Base-by-base conservation (phyloP, 345 rosid species). In the Erucastrum elatum region DNA sequence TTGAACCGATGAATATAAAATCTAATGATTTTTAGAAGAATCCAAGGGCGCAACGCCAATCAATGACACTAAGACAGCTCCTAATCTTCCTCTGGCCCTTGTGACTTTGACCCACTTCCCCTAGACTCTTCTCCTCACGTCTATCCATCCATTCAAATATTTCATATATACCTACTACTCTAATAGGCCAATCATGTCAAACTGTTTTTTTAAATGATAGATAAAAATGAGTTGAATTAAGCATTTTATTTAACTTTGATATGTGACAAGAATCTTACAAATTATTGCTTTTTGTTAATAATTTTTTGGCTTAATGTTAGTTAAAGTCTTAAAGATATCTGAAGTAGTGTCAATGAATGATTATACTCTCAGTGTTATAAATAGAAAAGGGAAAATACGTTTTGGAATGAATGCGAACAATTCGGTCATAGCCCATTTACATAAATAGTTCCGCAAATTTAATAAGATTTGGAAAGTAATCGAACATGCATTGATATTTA, bases 41-140 rank as follows among this genome's bases (percentile, higher is more conserved):
- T 70, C 34, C 71, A 77, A 70, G 16, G 12, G 9, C 0, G 35
- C 11, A 46, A 60, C 56, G 64, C 51, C 25, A 70, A 66, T 75
- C 81, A 77, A 63, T 64, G 33, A 71, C 4, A 37, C 0, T 5
- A 55, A 53, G 60, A 71, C 76, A 71, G 71, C 59, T 70, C n/a
- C 16, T 53, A 21, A 35, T 51, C 31, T 31, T 67, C 13, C 46
- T 67, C 72, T 60, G 1, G 8, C 35, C 37, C 33, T 53, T 25
- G 66, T 53, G 60, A 70, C 71, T 33, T 76, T 70, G 75, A 63
- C 53, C 51, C 29, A 61, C 11, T 44, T 34, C 65, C 39, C 8
- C 34, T 73, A 9, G 59, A 2, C 8, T 53, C 70, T 51, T 64
- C 62, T 64, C 71, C 13, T 51, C 64, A 25, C 64, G 71, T 74